Evolutionary conservation across 2,329 filamentous ascomycete genomes (phyloP), one percentile per base, ranked within the genome.

Genomic region (Hirsutella thompsonii): DNA sequence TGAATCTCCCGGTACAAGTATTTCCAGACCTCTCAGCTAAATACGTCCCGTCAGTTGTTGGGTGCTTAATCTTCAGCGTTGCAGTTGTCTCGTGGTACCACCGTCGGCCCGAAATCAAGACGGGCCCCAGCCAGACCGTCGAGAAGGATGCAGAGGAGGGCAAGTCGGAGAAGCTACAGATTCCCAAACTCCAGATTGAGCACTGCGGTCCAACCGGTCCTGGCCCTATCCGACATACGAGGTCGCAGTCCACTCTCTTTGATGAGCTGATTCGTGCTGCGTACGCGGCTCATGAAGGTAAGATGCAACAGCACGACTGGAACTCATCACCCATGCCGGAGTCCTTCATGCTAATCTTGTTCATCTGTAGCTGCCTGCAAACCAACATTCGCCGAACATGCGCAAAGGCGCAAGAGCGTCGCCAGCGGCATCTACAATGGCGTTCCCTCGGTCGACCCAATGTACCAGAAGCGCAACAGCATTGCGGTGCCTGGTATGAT

Each of bases 81-180:
- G 23, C 23, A 26, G 11, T 26, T 11, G 23, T 26, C 23, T 26
- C 23, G 6, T 26, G 23, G 23, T 26, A 26, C 11, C 23, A 11
- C 11, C 23, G 23, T 6, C 23, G 23, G 6, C 11, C 6, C 23
- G 23, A 26, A 11, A 26, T 11, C 23, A 26, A 26, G 23, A 11
- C 23, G 23, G 11, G 23, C 11, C 23, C 23, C 23, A 11, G 11
- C 6, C 23, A 26, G 23, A 11, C 11, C 6, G 6, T 11, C 6
- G 23, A 26, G 23, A 26, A 26, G 23, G 11, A 6, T 26, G 11
- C 11, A 11, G 23, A 26, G 23, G 23, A 26, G 23, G 23, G 6
- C 6, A 26, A 26, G 58, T 61, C 16, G 57, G 64, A 32, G 30
- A 32, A 32, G 13, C 64, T 20, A 16, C 8, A n/a, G 32, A 16